Percentiles rank a stretch among this genome's conserved stretches.
phyloP scores from a whole-genome alignment of 192 early-diverging fungal species.

The Backusella tarrabulga region DNA sequence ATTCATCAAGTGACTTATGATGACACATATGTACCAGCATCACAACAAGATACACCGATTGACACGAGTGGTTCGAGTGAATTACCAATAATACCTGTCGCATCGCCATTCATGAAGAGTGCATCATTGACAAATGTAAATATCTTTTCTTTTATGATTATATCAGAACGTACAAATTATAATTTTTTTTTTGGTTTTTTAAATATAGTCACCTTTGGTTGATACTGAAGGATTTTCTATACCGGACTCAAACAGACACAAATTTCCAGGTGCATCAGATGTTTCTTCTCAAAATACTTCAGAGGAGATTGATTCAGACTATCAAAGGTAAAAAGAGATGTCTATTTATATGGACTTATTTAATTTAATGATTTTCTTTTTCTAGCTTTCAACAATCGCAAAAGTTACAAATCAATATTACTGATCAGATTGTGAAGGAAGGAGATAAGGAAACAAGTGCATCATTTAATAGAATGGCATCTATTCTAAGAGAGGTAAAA shows the following conservation, averaged over 20 bases:
- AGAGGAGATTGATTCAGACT: neutral
- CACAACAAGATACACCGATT: neutral
- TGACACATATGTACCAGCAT: neutral
- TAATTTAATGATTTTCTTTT: neutral
- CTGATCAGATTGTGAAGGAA: neutral
- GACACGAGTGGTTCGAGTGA: neutral
- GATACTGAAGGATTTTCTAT: slow-evolving; percentile 9
- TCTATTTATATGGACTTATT: neutral
- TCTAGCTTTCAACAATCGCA: neutral
- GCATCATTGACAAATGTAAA: neutral
- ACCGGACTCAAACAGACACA: neutral
- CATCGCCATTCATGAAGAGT: neutral
- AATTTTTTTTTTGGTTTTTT: neutral
- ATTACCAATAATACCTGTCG: neutral
- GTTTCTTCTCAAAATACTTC: neutral
- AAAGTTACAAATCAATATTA: neutral
- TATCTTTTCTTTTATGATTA: no score
- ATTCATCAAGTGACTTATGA: neutral
- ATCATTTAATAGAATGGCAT: slow-evolving; percentile 1
- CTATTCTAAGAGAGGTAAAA: slow-evolving; percentile 1
- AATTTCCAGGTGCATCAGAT: neutral
- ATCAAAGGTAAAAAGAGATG: neutral
- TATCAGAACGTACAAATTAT: neutral
- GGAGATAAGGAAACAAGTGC: neutral
- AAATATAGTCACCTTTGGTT: neutral